phyloP scores from a whole-genome alignment of 2,329 filamentous ascomycete genomes.

The Pseudomassariella vexata region DNA sequence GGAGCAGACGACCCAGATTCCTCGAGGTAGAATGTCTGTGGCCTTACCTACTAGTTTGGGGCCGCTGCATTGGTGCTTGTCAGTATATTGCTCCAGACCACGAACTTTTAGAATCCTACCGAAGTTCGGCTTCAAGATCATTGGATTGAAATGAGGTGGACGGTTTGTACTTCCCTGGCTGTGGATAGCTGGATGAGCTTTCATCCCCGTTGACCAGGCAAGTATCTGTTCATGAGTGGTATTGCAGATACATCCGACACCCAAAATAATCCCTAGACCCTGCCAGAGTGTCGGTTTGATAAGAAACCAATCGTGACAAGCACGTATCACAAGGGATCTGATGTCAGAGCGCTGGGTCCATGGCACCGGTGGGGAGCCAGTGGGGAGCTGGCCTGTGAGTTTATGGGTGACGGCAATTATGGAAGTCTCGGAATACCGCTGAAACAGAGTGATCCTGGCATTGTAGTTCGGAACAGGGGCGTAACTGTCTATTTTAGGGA shows the following conservation, averaged over 20 bases:
- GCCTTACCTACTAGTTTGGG: neutral
- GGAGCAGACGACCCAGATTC: constrained; percentile 1
- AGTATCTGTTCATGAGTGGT: constrained; percentile 13
- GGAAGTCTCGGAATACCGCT: no score
- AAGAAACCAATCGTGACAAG: no score
- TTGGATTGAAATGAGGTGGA: constrained; percentile 1
- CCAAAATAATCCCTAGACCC: constrained; percentile 18
- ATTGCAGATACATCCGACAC: constrained; percentile 11
- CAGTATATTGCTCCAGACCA: neutral
- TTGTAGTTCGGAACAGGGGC: no score
- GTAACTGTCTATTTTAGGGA: no score
- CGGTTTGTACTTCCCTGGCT: constrained; percentile 1
- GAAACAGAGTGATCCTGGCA: no score
- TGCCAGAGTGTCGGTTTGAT: no score
- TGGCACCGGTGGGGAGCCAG: no score
- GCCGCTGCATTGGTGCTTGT: neutral
- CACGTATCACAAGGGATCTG: no score
- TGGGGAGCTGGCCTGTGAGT: no score
- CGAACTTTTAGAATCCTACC: neutral
- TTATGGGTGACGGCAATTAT: no score
- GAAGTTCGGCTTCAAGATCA: neutral
- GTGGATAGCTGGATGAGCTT: neutral
- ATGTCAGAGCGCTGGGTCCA: no score
- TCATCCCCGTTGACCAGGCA: constrained; percentile 9
- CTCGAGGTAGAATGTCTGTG: neutral